Evolutionary conservation across 371 early-diverging fungal genomes (phyloP), one percentile per base, ranked within the genome.

Genomic region (Circinella minor): DNA sequence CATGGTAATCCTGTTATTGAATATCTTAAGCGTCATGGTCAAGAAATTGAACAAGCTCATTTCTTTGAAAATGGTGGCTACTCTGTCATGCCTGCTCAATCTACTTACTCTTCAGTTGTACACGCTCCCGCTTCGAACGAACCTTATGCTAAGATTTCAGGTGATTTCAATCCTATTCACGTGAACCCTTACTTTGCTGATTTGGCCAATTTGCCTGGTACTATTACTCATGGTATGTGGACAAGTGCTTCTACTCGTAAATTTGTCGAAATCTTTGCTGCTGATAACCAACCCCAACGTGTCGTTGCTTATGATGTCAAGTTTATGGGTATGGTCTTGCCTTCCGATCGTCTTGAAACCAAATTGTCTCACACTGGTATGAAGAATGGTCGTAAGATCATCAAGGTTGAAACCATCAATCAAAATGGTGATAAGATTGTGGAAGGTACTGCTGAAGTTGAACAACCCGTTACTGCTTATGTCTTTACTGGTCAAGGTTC

Each of bases 201-300:
- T 69, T 81, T 95, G 43, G 96, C 96, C 65, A 87, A 88, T 61
- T 89, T 98, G 66, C 97, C 98, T 61, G 96, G 94, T 70, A 96
- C 97, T 47, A 97, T 98, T 74, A 98, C 98, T 36, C 98, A 98
- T 79, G 98, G 98, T 68, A 96, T 98, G 97, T 98, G 97, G 97
- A 97, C 97, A 67, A 89, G 90, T 66, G 98, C 98, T 17, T 91
- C 96, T 17, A 93, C 96, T 61, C 93, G 97, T 82, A 94, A 95
- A 86, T 95, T 96, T 81, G 96, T 98, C 65, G 98, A 98, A 81
- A 89, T 90, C 70, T 92, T 92, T 71, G 98, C 97, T 71, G 98
- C 98, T 65, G 95, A 96, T 81, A 98, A 98, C 84, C 90, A 91
- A 66, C 96, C 98, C 57, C 86, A 90, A 75, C 92, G 97, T 59